Evolutionary conservation across 2,329 filamentous ascomycete genomes (phyloP), one percentile per base, ranked within the genome.

Genomic region (Aspergillus ruber): DNA sequence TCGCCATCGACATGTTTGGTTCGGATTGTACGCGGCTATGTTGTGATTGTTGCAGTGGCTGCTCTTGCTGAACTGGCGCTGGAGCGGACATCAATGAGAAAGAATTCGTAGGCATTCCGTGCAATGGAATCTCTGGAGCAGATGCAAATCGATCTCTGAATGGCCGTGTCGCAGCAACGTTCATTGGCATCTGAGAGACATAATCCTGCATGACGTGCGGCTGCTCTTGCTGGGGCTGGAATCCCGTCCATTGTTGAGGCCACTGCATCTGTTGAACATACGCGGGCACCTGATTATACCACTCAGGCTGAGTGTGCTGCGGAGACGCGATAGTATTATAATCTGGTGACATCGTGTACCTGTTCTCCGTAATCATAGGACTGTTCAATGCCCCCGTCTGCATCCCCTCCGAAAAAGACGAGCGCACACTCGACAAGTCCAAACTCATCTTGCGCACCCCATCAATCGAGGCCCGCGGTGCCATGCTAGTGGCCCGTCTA

Each of bases 391-490:
- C 55, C 9, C 42, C 45, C 2, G 58, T 45, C 9, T 53, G 46
- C 54, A 58, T 56, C 33, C 55, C 54, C 21, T 62, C 58, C 1
- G 61, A 52, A 40, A 61, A 55, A 1, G 64, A 56, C 10, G 60
- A 56, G 13, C 60, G 61, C 18, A 66, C 41, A 33, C 58, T 55
- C 3, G 64, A 63, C 5, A 68, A 47, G 39, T 68, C 65, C 43
- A 68, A 48, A 46, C 62, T 67, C 64, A 68, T 65, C 46, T 68
- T 69, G 45, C 62, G 61, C 10, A 56, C 56, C 8, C 58, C 59
- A 17, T 60, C 55, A 5, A 61, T 43, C 1, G 66, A 62, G 3
- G 56, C 53, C 3, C 57, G 63, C 9, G 58, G 57, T 4, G 58
- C 50, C 45, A 62, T 38, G 47, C 54, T 62, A 10, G 62, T 51